A percentile compares a stretch with the other conserved stretches of the same genome.
Conservation (phyloP, 2,329 filamentous ascomycete species). For the Ceratocystis albifundus region DNA sequence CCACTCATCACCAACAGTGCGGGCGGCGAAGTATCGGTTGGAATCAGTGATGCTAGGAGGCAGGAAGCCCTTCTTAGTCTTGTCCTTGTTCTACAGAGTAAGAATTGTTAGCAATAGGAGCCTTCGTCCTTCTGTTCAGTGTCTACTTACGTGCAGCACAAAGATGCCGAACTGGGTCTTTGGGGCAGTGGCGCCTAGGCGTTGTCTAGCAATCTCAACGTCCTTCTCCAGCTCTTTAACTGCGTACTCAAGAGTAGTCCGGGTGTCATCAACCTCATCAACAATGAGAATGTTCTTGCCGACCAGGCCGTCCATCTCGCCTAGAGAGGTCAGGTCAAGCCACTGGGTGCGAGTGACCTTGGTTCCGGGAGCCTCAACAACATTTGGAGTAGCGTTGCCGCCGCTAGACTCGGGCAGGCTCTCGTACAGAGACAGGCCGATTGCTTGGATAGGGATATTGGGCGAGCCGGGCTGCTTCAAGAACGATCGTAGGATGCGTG, state of each 20-base stretch:
- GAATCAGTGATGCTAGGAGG: conserved; percentile 64
- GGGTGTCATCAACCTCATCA: conserved; percentile 90
- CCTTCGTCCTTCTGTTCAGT: background rate
- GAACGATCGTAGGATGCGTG: conserved; percentile 93
- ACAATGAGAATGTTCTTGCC: conserved; percentile 88
- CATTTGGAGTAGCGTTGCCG: conserved; percentile 34
- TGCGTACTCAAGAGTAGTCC: conserved; percentile 87
- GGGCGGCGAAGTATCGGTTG: conserved; percentile 69
- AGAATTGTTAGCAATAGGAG: background rate
- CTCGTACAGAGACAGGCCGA: conserved; percentile 95
- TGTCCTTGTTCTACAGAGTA: conserved; percentile 76
- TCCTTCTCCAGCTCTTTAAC: conserved; percentile 92
- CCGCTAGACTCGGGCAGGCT: conserved; percentile 50
- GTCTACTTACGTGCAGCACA: conserved; percentile 67
- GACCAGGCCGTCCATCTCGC: conserved; percentile 76
- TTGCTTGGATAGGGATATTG: conserved; percentile 98
- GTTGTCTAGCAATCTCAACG: conserved; percentile 66
- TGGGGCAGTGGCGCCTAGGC: conserved; percentile 50
- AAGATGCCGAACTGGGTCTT: conserved; percentile 89
- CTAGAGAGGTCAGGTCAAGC: conserved; percentile 76
- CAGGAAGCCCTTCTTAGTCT: conserved; percentile 80
- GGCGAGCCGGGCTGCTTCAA: conserved; percentile 74
- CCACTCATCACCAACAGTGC: conserved; percentile 89
- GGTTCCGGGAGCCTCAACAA: conserved; percentile 66
- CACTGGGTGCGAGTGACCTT: conserved; percentile 97